phyloP scores from a whole-genome alignment of 345 rosid genomes.

The Rhizophora apiculata region DNA sequence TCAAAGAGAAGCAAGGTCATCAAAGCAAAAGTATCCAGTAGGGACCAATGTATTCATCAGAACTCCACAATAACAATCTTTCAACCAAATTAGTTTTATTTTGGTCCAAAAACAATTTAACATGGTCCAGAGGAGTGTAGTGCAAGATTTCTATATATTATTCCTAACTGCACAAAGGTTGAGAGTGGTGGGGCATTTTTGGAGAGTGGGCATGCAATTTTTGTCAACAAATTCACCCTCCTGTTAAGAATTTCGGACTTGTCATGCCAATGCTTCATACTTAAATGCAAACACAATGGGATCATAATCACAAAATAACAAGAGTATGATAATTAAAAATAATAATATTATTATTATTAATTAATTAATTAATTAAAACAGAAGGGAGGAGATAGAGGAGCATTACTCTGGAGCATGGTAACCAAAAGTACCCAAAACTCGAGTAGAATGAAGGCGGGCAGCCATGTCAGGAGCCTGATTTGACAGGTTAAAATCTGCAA shows the following conservation, averaged over 20 bases:
- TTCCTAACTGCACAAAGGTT: background rate
- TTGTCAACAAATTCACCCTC: background rate
- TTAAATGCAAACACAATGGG: background rate
- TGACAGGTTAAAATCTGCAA: constrained; percentile 91
- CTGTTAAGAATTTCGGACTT: background rate
- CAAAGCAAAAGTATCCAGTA: too few relatives aligned
- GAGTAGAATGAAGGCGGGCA: constrained; percentile 98
- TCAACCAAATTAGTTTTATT: background rate
- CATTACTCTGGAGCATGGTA: constrained; percentile 99
- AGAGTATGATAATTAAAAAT: background rate
- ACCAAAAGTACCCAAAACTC: constrained; percentile 98
- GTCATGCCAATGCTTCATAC: background rate
- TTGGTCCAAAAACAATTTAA: background rate
- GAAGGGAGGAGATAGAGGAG: constrained; percentile 11
- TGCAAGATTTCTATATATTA: background rate
- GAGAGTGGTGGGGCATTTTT: too few relatives aligned
- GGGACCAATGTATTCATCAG: too few relatives aligned
- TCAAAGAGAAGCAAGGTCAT: too few relatives aligned
- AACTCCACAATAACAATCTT: background rate
- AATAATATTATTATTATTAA: too few relatives aligned
- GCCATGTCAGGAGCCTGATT: constrained; percentile 99
- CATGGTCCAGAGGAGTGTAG: background rate
- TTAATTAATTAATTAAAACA: background rate
- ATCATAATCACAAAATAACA: background rate
- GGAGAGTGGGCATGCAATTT: too few relatives aligned